Evolutionary conservation across 495 filamentous ascomycete species (phyloP).

Genomic region (Aspergillus baeticus): DNA sequence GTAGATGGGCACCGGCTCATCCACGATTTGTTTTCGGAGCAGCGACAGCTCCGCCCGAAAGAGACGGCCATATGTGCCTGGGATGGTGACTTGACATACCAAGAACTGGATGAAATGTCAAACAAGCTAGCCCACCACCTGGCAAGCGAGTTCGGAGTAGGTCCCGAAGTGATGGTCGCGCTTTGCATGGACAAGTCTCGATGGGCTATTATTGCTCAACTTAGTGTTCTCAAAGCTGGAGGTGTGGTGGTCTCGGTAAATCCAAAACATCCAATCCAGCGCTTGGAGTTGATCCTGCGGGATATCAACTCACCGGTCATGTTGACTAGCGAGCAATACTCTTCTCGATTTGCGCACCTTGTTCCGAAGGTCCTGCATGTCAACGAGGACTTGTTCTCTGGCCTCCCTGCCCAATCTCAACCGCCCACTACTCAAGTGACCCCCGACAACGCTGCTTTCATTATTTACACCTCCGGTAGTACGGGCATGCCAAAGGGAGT

Average conservation of each 20-base stretch:
- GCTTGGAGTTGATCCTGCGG: slow-evolving; percentile 2
- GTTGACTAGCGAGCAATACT: slow-evolving; percentile 4
- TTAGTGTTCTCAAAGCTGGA: slow-evolving; percentile 6
- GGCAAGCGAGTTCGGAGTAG: neutral
- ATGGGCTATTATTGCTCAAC: slow-evolving; percentile 11
- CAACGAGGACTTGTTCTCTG: neutral
- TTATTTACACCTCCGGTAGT: slow-evolving; percentile 13
- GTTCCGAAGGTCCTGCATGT: neutral
- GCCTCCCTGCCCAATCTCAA: neutral
- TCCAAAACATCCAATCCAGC: slow-evolving; percentile 11
- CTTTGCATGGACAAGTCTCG: slow-evolving; percentile 10
- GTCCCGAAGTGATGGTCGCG: slow-evolving; percentile 8
- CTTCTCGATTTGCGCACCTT: neutral
- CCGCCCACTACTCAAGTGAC: neutral
- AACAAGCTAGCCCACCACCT: slow-evolving; percentile 1
- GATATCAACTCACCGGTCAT: slow-evolving; percentile 7
- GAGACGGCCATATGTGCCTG: slow-evolving; percentile 7
- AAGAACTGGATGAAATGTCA: slow-evolving; percentile 5
- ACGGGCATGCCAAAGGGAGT: slow-evolving; percentile 15
- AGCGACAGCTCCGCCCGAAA: neutral
- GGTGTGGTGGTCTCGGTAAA: slow-evolving; percentile 7
- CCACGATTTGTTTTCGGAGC: neutral
- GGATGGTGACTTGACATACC: slow-evolving; percentile 38
- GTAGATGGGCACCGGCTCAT: slow-evolving; percentile 1
- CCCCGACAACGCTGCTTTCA: slow-evolving; percentile 8